Conservation (phyloP, 1,284 basidiomycete species). For the Phenoliferia sp. region DNA sequence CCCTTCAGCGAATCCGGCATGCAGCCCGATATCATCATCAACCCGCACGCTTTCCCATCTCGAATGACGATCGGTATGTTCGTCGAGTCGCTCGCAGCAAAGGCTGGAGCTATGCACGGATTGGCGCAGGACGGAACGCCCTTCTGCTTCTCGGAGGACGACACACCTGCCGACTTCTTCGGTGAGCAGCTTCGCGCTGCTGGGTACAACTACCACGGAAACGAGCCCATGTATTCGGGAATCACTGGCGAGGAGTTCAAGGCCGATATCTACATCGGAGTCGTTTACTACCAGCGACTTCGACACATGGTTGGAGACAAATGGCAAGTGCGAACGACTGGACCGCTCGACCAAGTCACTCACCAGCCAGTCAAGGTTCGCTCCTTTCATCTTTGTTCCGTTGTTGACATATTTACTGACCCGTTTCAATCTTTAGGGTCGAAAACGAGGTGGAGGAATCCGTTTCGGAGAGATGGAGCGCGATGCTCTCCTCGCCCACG, state of each 20-base stretch:
- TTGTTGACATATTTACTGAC: not conserved
- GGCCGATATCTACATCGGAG: constrained; percentile 96
- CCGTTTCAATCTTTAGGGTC: constrained; percentile 57
- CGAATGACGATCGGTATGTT: constrained; percentile 99
- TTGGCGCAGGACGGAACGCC: constrained; percentile 97
- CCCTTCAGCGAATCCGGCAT: constrained; percentile 98
- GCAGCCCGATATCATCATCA: constrained; percentile 99
- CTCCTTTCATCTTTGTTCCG: constrained; percentile 1
- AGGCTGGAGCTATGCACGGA: constrained; percentile 97
- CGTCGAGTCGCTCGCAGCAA: constrained; percentile 97
- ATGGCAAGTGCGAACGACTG: constrained; percentile 97
- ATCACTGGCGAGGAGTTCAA: constrained; percentile 98
- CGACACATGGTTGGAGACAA: constrained; percentile 99
- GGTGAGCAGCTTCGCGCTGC: constrained; percentile 89
- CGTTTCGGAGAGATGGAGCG: constrained; percentile 99
- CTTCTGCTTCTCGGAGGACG: constrained; percentile 92
- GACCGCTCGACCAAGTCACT: constrained; percentile 91
- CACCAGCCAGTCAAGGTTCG: constrained; percentile 93
- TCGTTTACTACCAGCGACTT: constrained; percentile 97
- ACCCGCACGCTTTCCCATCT: constrained; percentile 98
- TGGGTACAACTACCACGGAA: constrained; percentile 98
- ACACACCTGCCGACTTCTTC: constrained; percentile 94
- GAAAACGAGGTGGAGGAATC: constrained; percentile 97
- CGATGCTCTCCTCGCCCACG: constrained; percentile 96
- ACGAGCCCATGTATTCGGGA: constrained; percentile 99